Evolutionary conservation across 75 land plant genomes (phyloP).

Genomic region (Pinus albicaulis): DNA sequence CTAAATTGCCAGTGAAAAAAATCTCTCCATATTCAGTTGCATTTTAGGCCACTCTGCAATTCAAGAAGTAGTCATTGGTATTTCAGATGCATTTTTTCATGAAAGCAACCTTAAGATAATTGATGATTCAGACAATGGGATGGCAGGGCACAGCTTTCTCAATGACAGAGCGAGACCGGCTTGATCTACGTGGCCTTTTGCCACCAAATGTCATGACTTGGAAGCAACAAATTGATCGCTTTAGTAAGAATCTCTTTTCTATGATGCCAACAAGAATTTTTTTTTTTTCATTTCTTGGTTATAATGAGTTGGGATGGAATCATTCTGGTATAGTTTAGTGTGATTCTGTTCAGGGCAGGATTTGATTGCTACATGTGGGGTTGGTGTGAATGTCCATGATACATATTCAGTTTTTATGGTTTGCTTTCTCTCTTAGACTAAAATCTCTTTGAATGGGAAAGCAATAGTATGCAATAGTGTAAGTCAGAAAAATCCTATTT

Average conservation of each 20-base stretch:
- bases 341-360: not conserved
- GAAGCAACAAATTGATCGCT: conserved; percentile 90
- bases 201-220: conserved; percentile 89
- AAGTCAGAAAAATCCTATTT: too few relatives aligned
- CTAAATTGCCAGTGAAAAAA: not conserved
- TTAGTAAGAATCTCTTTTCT: conserved; percentile 55
- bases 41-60: not conserved
- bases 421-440: not conserved
- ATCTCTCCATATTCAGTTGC: not conserved
- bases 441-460: not conserved
- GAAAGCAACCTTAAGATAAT: not conserved
- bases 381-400: not conserved
- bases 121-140: not conserved
- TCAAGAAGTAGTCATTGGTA: not conserved
- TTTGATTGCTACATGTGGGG: not conserved
- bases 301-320: not conserved
- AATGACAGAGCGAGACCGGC: conserved; percentile 88
- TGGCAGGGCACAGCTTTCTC: conserved; percentile 91
- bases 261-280: not conserved
- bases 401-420: not conserved
- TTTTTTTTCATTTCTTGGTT: not conserved
- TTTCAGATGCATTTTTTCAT: not conserved
- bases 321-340: not conserved
- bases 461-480: too few relatives aligned
- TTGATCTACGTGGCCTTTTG: conserved; percentile 93